These are phyloP conservation scores for Schwanniomyces polymorphus DNA, from an alignment of 805 yeast species.

Conservation along the genomic window DNA sequence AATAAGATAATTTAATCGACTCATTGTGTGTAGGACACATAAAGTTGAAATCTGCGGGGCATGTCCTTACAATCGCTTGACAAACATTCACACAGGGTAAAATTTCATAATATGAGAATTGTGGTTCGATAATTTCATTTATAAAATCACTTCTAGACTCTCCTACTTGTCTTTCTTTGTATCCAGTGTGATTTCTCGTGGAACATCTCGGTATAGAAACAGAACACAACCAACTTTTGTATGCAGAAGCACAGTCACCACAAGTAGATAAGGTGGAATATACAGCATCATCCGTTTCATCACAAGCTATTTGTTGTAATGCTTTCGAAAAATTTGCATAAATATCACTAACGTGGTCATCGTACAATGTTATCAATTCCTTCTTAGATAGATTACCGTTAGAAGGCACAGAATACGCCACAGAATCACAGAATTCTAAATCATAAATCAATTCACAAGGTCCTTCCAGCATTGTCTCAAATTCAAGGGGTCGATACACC, in stretches of 20 bases:
- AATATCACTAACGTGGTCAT: conserved; percentile 53
- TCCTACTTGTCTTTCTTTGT: conserved; percentile 44
- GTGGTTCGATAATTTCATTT: conserved; percentile 48
- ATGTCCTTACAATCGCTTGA: conserved; percentile 72
- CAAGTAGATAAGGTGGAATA: conserved; percentile 79
- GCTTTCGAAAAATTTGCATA: conserved; percentile 74
- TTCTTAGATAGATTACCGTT: conserved; percentile 7
- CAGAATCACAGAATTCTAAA: conserved; percentile 73
- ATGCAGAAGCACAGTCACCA: conserved; percentile 66
- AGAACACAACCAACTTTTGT: conserved; percentile 87
- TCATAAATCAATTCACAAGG: conserved; percentile 76
- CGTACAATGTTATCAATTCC: conserved; percentile 48
- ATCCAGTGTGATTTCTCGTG: conserved; percentile 46
- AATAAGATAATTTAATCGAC: conserved; percentile 41
- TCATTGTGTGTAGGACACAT: conserved; percentile 58
- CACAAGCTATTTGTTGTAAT: conserved; percentile 75
- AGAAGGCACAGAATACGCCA: conserved; percentile 85
- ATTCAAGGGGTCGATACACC: conserved; percentile 54
- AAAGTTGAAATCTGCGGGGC: conserved; percentile 78
- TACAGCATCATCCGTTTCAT: conserved; percentile 59
- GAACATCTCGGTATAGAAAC: conserved; percentile 87
- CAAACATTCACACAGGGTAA: conserved; percentile 86
- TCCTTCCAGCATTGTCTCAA: conserved; percentile 52
- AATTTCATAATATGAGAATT: conserved; percentile 71
- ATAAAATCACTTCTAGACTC: conserved; percentile 63